Evolutionary conservation across 495 filamentous ascomycete genomes (phyloP).

Genomic region (Annulohypoxylon maeteangense): DNA sequence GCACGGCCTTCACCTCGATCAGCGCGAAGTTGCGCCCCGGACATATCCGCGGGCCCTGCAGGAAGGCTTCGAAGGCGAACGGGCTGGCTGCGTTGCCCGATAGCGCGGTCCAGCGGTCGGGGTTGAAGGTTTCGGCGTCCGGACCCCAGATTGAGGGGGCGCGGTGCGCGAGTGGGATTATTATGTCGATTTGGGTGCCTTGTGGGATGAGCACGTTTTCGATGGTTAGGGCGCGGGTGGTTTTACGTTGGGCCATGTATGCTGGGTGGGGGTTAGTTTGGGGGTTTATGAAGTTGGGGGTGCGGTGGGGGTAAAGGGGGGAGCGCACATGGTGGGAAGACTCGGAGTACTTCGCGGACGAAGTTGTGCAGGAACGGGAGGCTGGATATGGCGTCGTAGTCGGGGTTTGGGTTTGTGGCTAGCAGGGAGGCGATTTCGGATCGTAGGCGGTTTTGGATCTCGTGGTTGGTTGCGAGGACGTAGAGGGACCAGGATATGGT

Average conservation of each 20-base stretch:
- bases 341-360: constrained; percentile 52
- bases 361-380: constrained; percentile 55
- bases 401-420: constrained; percentile 37
- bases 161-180: constrained; percentile 41
- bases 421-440: constrained; percentile 42
- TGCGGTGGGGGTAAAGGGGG: background rate
- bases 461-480: constrained; percentile 27
- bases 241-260: constrained; percentile 40
- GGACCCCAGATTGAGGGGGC: constrained; percentile 50
- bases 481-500: constrained; percentile 42
- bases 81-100: constrained; percentile 25
- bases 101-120: constrained; percentile 50
- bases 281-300: background rate
- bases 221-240: constrained; percentile 42
- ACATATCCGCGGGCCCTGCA: constrained; percentile 48
- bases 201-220: constrained; percentile 46
- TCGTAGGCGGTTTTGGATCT: constrained; percentile 43
- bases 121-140: constrained; percentile 45
- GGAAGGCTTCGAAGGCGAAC: constrained; percentile 47
- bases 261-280: constrained; percentile 23
- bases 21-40: constrained; percentile 45
- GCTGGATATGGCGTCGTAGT: constrained; percentile 48
- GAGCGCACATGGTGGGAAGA: constrained; percentile 49
- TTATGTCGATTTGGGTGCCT: constrained; percentile 47
- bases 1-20: constrained; percentile 41